Evolutionary conservation across 139 green algal genomes (phyloP), one percentile per base, ranked within the genome.

Genomic region (Chlorella ohadii): DNA sequence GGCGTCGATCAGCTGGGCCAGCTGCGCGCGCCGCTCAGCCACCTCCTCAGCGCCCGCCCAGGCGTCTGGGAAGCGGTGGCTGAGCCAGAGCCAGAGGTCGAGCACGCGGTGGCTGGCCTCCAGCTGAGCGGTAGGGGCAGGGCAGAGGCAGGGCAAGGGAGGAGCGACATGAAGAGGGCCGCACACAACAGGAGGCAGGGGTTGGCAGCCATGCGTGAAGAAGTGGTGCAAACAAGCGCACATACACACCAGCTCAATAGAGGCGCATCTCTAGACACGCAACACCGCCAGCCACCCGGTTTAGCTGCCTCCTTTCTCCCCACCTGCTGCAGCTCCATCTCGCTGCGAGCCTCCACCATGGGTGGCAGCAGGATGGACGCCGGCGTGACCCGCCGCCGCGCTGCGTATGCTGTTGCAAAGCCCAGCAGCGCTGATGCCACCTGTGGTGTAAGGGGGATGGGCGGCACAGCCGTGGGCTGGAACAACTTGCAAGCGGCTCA

Each of bases 21-120:
- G 68, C 20, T 72, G 74, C 19, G 36, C 56, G 15, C 72, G 39
- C 51, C 63, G 25, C 51, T 66, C 36, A 36, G 59, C 82, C 66
- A 84, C 88, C 9, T 65, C 71, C 38, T 92, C 88, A 13, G 67
- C 47, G 36, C 85, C 88, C 27, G 68, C 73, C 34, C 93, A 94
- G 17, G 85, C 55, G 3, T 87, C 84, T 33, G 87, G 74, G 1
- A 95, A 92, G 12, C 93, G 87, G 36, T 83, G 76, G 20, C 90
- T 90, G 34, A 96, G 89, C 92, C 92, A 96, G 34, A 93, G 63
- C 86, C 87, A 96, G 20, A 93, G 77, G 27, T 85, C 80, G 5
- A 79, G 22, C 4, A 73, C 20, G 27, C 68, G 68, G 70, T 85
- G 51, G 7, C 31, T 15, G 15, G 87, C 84, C n/a, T 94, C 76